Evolutionary conservation across 768 basidiomycete genomes (phyloP), one percentile per base, ranked within the genome.

Genomic region (Piloderma croceum): DNA sequence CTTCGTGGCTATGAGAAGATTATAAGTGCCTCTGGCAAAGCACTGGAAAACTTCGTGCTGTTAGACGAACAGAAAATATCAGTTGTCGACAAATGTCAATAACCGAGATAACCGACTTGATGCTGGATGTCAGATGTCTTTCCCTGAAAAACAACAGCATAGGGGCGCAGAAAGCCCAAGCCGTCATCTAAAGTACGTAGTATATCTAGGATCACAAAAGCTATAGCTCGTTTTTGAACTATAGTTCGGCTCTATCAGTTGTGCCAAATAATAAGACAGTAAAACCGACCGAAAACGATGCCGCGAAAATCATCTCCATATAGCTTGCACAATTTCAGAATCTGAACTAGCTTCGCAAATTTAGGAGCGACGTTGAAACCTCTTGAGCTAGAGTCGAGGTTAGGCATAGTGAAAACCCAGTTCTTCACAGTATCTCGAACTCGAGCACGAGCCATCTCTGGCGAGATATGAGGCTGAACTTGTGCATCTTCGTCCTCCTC

Each of bases 331-430:
- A 73, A 67, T 41, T 70, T 70, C 31, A 90, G 63, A 32, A 78
- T 60, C 34, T 85, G 72, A 3, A 81, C 62, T 19, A 90, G 55
- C 47, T 67, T 73, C 31, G 71, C 49, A 44, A 88, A 77, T 44
- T 90, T 88, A 1, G 75, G 76, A 1, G 79, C 76, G 13, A 84
- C 74, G 50, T 89, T 89, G 52, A 76, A 79, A 5, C 76, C 69
- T 39, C 61, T 60, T 5, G 81, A 83, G 19, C 64, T 67, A 1
- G 69, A 50, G 49, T 81, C 73, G 6, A 76, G 56, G 42, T 81
- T 81, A 10, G 83, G 82, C 68, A 79, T 74, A 5, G 72, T 64
- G 51, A 78, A 84, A 12, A 67, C 59, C 78, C 77, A 83, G 45
- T 81, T 73, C 51, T 73, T 73, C 31, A 87, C 58, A 12, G 71